A percentile compares a stretch with the other conserved stretches of the same genome.
Evolutionary conservation across 83 land plant genomes (phyloP).

Genomic region (Diphasiastrum complanatum): DNA sequence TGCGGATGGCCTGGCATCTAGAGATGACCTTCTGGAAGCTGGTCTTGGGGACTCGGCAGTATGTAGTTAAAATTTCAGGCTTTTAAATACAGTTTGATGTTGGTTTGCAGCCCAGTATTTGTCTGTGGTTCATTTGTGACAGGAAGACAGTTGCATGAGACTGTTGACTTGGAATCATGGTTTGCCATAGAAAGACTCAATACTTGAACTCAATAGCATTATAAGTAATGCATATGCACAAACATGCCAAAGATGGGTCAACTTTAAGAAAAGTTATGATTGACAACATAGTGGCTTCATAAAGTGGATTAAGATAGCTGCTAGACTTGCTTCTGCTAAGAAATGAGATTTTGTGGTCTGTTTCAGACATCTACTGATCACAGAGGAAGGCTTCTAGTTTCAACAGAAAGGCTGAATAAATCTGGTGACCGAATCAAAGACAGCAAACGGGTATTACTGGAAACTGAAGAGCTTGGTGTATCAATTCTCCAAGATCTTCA

Average conservation of each 20-base stretch:
- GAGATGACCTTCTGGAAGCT: constrained; percentile 33
- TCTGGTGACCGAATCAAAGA: constrained; percentile 33
- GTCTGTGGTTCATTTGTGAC: too few species aligned
- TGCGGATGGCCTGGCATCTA: constrained; percentile 13
- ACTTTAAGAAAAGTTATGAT: too few species aligned
- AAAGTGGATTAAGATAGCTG: neutral
- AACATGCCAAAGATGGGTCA: too few species aligned
- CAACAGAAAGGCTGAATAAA: constrained; percentile 31
- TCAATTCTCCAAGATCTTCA: constrained; percentile 34
- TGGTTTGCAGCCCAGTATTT: too few species aligned
- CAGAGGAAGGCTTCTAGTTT: constrained; percentile 23
- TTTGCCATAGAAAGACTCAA: too few species aligned
- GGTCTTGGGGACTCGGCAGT: constrained; percentile 30
- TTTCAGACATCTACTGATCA: constrained; percentile 31
- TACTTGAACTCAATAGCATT: too few species aligned
- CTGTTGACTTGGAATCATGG: too few species aligned
- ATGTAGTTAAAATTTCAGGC: neutral
- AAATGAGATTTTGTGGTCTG: neutral
- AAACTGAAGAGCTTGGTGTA: constrained; percentile 38
- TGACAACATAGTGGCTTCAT: too few species aligned
- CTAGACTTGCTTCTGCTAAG: neutral
- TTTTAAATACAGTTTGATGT: too few species aligned
- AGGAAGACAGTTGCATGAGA: too few species aligned
- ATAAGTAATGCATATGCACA: too few species aligned
- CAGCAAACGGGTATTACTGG: constrained; percentile 21